Base-by-base conservation (phyloP, 2,329 filamentous ascomycete genomes). In the Cordyceps fumosorosea region DNA sequence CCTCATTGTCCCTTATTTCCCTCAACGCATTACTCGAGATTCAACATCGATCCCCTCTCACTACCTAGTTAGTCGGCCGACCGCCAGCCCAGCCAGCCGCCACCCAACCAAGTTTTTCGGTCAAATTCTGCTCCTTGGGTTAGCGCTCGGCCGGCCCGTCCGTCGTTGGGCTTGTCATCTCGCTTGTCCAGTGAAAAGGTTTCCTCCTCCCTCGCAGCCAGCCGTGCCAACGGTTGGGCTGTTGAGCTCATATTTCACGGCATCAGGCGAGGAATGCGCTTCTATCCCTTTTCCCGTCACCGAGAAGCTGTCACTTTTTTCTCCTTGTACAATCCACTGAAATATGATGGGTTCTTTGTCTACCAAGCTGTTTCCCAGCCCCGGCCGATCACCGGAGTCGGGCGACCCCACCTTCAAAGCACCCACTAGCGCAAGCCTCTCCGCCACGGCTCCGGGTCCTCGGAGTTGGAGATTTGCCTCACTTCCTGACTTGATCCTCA, bases 401-500 rank as follows among this genome's bases (percentile, higher is more conserved):
- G 29, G 55, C 44, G 42, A 22, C 52, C 37, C 52, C 40, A 44
- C 40, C 40, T 44, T 3, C 18, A 34, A n/a, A n/a, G 54, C n/a
- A 18, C n/a, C 5, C 10, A 14, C 29, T 56, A 56, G 55, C 42
- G 55, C 44, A 8, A 34, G 18, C 18, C 11, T 29, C 54, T 47
- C 42, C 40, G 40, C 24, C 42, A 45, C 12, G 26, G 29, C 42
- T 22, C 42, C 26, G 42, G 14, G 55, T 32, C n/a, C 18, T 18
- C 42, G 42, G 42, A n/a, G 42, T 56, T 56, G 55, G 40, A n/a
- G 55, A 45, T 54, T 53, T 24, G 51, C 51, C 51, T 54, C 51
- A 54, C 51, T 14, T 50, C 47, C 18, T 12, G 24, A 32, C 47
- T 44, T 2, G 29, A 29, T 42, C 12, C 16, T 42, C 6, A 5